A percentile compares a stretch with the other conserved stretches of the same genome.
phyloP scores from a whole-genome alignment of 495 filamentous ascomycete genomes.

The Bryoglossum gracile region DNA sequence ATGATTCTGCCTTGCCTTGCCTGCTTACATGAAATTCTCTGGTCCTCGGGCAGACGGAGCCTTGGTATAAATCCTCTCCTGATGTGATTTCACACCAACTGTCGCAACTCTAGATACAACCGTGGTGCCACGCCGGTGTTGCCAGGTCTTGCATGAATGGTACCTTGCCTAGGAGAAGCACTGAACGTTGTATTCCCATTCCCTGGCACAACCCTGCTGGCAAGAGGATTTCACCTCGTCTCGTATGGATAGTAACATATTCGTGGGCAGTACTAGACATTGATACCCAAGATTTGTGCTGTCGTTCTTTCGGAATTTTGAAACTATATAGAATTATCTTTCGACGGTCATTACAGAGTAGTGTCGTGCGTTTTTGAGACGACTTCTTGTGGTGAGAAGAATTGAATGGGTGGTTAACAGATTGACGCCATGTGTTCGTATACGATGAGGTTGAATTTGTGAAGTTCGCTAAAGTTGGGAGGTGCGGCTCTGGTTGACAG shows the following conservation, averaged over 20 bases:
- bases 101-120: conserved; percentile 18
- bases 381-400: conserved; percentile 5
- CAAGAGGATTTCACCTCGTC: conserved; percentile 3
- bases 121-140: conserved; percentile 9
- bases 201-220: neutral
- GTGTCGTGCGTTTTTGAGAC: neutral
- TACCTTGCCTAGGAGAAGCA: conserved; percentile 10
- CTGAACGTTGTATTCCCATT: neutral
- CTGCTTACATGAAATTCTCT: conserved; percentile 14
- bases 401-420: conserved; percentile 4
- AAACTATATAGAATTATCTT: conserved; percentile 4
- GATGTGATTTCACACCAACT: conserved; percentile 19
- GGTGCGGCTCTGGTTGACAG: conserved; percentile 12
- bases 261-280: conserved; percentile 4
- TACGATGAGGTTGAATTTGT: conserved; percentile 17
- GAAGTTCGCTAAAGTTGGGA: conserved; percentile 15
- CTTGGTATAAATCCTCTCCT: conserved; percentile 15
- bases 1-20: conserved; percentile 5
- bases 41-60: conserved; percentile 13
- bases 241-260: conserved; percentile 6
- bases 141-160: conserved; percentile 17
- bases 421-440: conserved; percentile 4
- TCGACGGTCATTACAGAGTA: conserved; percentile 3
- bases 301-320: conserved; percentile 1
- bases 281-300: conserved; percentile 1